Evolutionary conservation across 768 basidiomycete species (phyloP).

Genomic region (Phlebiopsis flavidoalba): DNA sequence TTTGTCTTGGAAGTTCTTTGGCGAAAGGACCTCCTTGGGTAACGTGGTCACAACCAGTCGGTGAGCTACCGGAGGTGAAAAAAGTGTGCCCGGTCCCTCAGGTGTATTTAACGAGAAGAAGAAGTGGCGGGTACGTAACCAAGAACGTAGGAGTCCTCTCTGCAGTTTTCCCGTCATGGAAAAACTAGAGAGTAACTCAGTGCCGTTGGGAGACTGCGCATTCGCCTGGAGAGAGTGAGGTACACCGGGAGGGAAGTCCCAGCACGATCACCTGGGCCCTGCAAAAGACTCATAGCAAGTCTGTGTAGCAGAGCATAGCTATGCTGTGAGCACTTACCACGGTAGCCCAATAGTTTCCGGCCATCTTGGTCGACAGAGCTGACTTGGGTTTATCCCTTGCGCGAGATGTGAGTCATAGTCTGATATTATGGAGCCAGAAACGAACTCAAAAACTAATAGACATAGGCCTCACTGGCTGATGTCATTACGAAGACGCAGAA

Average conservation of each 20-base stretch:
- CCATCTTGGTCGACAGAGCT: conserved; percentile 43
- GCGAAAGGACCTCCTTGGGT: conserved; percentile 51
- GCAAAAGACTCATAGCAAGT: neutral
- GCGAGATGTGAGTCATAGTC: neutral
- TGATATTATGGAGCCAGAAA: neutral
- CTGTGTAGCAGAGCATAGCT: neutral
- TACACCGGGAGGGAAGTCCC: conserved; percentile 52
- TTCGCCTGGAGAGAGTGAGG: conserved; percentile 54
- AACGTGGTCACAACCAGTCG: conserved; percentile 51
- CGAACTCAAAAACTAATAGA: conserved; percentile 12
- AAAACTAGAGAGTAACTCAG: conserved; percentile 55
- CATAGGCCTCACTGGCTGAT: conserved; percentile 24
- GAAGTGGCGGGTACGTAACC: conserved; percentile 13
- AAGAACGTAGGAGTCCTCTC: conserved; percentile 51
- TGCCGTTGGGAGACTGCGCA: conserved; percentile 36
- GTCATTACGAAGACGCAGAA: neutral
- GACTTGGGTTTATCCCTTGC: conserved; percentile 44
- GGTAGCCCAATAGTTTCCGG: conserved; percentile 42
- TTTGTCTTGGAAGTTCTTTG: conserved; percentile 46
- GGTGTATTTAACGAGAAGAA: neutral
- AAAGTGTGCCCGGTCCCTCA: too few species aligned
- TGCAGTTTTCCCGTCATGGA: conserved; percentile 46
- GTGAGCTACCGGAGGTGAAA: conserved; percentile 34
- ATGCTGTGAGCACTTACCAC: conserved; percentile 16
- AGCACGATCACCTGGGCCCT: conserved; percentile 43